Percentiles rank a stretch among this genome's conserved stretches.
Evolutionary conservation across 1,284 basidiomycete genomes (phyloP).

Genomic region (Trichosporon sp.): DNA sequence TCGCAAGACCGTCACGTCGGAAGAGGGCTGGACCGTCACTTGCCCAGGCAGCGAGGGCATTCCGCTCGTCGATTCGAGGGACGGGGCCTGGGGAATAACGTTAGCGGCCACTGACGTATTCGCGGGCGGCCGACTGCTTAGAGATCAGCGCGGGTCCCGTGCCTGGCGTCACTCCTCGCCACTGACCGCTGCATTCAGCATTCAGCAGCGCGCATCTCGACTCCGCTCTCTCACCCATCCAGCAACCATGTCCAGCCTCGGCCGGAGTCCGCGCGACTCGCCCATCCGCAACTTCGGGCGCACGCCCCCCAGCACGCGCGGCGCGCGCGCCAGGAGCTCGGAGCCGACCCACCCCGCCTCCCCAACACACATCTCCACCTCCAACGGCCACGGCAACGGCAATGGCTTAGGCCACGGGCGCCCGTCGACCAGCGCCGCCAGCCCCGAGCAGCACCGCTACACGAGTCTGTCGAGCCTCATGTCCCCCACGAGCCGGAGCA

Average conservation of each 20-base stretch:
- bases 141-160: neutral
- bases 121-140: neutral
- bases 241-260: neutral
- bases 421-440: neutral
- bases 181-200: neutral
- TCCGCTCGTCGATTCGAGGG: neutral
- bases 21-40: neutral
- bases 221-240: neutral
- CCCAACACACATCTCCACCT: neutral
- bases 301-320: neutral
- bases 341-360: neutral
- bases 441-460: neutral
- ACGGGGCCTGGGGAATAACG: neutral
- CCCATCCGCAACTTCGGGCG: neutral
- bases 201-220: neutral
- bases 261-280: conserved; percentile 3
- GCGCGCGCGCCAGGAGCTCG: neutral
- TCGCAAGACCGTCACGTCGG: neutral
- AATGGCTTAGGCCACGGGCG: neutral
- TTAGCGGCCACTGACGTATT: neutral
- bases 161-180: neutral
- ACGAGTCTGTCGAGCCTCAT: conserved; percentile 3
- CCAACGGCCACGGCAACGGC: neutral
- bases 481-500: neutral
- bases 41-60: neutral